These are phyloP conservation scores for Prunus padus DNA, from an alignment of 306 rosid genomes.

Conservation along the genomic window DNA sequence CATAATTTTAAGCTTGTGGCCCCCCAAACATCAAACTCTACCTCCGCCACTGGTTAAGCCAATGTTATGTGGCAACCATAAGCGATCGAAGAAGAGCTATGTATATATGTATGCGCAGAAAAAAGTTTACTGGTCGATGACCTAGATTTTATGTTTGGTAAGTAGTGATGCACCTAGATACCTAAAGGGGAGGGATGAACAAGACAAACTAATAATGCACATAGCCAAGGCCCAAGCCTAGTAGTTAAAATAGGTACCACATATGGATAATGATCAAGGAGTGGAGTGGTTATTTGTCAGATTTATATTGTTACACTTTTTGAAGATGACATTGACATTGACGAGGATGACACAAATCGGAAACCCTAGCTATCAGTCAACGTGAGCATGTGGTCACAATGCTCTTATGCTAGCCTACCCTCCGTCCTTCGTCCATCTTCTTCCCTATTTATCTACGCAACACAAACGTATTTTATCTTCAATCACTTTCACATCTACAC, in stretches of 20 bases:
- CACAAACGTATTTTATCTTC: not conserved
- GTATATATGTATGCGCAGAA: not conserved
- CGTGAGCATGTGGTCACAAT: not conserved
- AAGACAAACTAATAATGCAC: not conserved
- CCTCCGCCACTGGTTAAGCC: too few relatives aligned
- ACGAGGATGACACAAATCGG: not conserved
- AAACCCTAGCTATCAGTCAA: slow-evolving; percentile 1
- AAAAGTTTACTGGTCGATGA: not conserved
- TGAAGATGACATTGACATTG: not conserved
- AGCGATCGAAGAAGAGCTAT: not conserved
- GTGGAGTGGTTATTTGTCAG: not conserved
- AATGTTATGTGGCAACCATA: too few relatives aligned
- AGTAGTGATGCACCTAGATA: not conserved
- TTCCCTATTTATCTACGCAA: not conserved
- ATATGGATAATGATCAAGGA: not conserved
- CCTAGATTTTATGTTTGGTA: not conserved
- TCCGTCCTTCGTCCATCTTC: not conserved
- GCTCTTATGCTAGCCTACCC: not conserved
- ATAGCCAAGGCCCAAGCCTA: not conserved
- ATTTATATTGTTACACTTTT: not conserved
- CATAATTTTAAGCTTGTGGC: too few relatives aligned
- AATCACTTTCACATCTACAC: not conserved
- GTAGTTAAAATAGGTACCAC: not conserved
- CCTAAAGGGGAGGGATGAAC: not conserved
- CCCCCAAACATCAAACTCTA: too few relatives aligned